These are phyloP conservation scores for Trichaptum fuscoviolaceum DNA, from an alignment of 768 basidiomycete species.

Conservation along the genomic window DNA sequence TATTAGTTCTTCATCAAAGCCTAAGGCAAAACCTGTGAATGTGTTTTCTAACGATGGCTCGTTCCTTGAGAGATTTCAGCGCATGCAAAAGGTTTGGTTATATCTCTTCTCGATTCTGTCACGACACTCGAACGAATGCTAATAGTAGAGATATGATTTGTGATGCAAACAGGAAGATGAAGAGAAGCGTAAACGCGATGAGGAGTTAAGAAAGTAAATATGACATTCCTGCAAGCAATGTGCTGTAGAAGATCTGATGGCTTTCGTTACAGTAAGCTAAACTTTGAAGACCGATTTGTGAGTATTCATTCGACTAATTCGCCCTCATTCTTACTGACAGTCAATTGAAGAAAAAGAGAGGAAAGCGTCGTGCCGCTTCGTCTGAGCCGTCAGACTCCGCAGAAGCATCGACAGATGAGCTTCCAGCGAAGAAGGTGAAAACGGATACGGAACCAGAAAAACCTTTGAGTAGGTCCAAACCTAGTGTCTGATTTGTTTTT, in stretches of 20 bases:
- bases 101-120: background rate
- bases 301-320: constrained; percentile 20
- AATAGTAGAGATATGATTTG: constrained; percentile 1
- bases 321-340: background rate
- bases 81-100: constrained; percentile 43
- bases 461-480: constrained; percentile 26
- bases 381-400: constrained; percentile 32
- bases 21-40: constrained; percentile 49
- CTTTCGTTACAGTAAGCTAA: constrained; percentile 41
- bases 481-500: background rate
- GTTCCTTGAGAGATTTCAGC: constrained; percentile 60
- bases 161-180: constrained; percentile 44
- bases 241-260: background rate
- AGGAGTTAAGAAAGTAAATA: constrained; percentile 44
- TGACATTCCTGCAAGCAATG: constrained; percentile 4
- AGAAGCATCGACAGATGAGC: constrained; percentile 29
- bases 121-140: background rate
- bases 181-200: constrained; percentile 50
- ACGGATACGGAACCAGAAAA: constrained; percentile 15
- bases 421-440: constrained; percentile 37
- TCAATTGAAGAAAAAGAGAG: constrained; percentile 44
- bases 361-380: constrained; percentile 42
- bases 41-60: constrained; percentile 69
- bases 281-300: constrained; percentile 60
- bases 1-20: constrained; percentile 17